Percentiles rank a stretch among this genome's conserved stretches.
Conservation (phyloP, 495 filamentous ascomycete genomes). For the Lentithecium fluviatile region DNA sequence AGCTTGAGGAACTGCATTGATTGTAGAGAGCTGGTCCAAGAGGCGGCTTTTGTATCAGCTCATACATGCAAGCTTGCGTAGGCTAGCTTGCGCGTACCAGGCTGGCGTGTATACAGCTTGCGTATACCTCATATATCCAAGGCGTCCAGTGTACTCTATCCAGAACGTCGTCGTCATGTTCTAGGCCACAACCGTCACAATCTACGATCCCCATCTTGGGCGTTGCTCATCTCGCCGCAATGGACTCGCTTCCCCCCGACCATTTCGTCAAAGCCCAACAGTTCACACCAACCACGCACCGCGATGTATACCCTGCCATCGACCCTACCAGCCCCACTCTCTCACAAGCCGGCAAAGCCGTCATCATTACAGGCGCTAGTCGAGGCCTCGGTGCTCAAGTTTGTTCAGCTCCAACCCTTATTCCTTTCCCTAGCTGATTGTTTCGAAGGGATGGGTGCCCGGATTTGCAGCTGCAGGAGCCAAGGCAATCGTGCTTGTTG, state of each 20-base stretch:
- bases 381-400: neutral
- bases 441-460: neutral
- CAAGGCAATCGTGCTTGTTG: conserved; percentile 4
- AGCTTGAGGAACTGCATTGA: too few species aligned
- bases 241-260: neutral
- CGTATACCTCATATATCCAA: too few species aligned
- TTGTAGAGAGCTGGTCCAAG: too few species aligned
- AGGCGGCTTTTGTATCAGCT: too few species aligned
- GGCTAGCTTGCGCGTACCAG: too few species aligned
- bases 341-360: neutral
- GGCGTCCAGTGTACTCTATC: too few species aligned
- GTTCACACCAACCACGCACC: neutral
- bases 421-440: neutral
- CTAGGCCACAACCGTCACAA: too few species aligned
- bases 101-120: too few species aligned
- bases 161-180: too few species aligned
- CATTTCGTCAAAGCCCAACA: neutral
- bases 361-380: neutral
- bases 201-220: too few species aligned
- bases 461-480: conserved; percentile 4
- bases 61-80: too few species aligned
- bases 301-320: neutral
- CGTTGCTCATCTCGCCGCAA: neutral
- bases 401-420: neutral
- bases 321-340: neutral